Base-by-base conservation (phyloP, 2,329 filamentous ascomycete species). In the Alternaria incomplexa region DNA sequence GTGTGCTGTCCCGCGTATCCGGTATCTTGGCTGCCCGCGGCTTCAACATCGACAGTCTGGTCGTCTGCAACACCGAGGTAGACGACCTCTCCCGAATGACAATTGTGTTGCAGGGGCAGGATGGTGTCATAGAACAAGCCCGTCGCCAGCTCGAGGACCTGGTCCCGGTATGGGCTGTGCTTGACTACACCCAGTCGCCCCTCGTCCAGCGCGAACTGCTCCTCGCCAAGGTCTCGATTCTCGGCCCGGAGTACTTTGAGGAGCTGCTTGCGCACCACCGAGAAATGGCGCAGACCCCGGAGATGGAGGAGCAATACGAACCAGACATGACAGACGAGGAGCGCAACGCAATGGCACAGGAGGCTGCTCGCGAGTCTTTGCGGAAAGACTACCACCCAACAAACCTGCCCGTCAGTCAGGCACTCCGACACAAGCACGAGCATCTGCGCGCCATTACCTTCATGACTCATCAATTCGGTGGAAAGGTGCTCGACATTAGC, bases 1-100 rank as follows among this genome's bases (percentile, higher is more conserved):
- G 96, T 84, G 96, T 99, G 61, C 86, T 99, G 62, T 98, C 95
- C 56, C 93, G 96, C 64, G 93, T 99, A 10, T 98, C 96, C 1
- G 96, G 96, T 58, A 98, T 99, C 77, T 86, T 99, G 32, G 96
- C 96, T 12, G 96, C 96, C 46, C 89, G 96, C 62, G 96, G 96
- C 69, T 99, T 99, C 89, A 99, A 99, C 85, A 99, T 99, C 76
- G 96, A 99, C 86, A 97, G 92, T 58, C 86, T 99, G 67, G 96
- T 99, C 58, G 96, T 99, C 65, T 99, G 96, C 85, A 96, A 92
- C 82, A 99, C 96, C 66, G 96, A 99, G 83, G 94, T 99, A 25
- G 92, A 95, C 74, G 96, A 99, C 77, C 86, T 99, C 56, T 97
- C 93, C 32, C 93, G 96, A 78, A 99, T 99, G 96, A 99, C 96